Conservation (phyloP, 176 grass and related monocot genomes). For the Poa pratensis region DNA sequence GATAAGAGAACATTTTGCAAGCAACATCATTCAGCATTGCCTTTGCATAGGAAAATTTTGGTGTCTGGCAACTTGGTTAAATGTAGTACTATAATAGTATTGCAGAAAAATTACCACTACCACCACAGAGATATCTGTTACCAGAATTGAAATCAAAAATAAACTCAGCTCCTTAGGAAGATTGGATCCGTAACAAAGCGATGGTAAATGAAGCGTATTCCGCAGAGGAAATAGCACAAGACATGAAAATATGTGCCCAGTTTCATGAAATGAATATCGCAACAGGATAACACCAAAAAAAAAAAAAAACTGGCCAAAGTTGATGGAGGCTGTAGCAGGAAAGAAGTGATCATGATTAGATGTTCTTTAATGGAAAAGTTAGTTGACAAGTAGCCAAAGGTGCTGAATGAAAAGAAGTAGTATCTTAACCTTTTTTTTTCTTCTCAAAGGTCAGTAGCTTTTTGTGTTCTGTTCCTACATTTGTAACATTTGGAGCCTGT, state of each 20-base stretch:
- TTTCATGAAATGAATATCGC: conserved; percentile 17
- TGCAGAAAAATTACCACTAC: conserved; percentile 44
- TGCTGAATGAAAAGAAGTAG: conserved; percentile 9
- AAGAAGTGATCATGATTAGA: conserved; percentile 21
- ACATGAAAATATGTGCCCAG: neutral
- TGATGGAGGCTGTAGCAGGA: conserved; percentile 27
- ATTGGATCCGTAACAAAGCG: neutral
- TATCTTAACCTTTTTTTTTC: conserved; percentile 34
- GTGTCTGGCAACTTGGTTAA: conserved; percentile 49
- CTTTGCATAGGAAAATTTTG: conserved; percentile 55
- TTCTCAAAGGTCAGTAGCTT: conserved; percentile 51
- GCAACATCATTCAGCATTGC: conserved; percentile 41
- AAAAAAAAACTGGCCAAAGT: conserved; percentile 31
- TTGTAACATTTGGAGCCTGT: conserved; percentile 37
- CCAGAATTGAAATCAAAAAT: conserved; percentile 19
- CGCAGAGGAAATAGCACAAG: neutral
- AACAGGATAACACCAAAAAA: conserved; percentile 32
- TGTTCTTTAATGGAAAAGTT: conserved; percentile 31
- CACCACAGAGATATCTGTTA: neutral
- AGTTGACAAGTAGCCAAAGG: conserved; percentile 1
- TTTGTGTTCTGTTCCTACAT: conserved; percentile 53
- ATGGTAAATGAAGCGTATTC: conserved; percentile 4
- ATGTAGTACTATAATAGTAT: conserved; percentile 38
- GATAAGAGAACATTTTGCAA: neutral
- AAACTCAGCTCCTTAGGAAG: conserved; percentile 4